Evolutionary conservation across 768 basidiomycete species (phyloP).

Genomic region (Lactifluus piperatus): DNA sequence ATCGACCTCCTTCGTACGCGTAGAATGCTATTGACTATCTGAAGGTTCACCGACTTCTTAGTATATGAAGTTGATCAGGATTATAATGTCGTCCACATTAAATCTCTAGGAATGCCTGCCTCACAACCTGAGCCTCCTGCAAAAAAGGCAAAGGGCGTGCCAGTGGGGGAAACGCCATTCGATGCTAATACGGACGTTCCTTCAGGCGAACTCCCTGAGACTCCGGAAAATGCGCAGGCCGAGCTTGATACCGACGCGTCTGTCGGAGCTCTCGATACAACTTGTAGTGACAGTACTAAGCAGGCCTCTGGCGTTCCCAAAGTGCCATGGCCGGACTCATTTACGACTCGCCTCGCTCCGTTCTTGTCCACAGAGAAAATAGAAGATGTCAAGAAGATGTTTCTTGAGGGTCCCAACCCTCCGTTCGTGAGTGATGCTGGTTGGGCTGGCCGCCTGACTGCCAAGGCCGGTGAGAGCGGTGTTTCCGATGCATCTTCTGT

Average conservation of each 20-base stretch:
- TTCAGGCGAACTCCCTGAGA: constrained; percentile 16
- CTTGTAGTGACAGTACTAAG: constrained; percentile 14
- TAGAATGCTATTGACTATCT: constrained; percentile 9
- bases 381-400: constrained; percentile 58
- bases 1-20: background rate
- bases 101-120: constrained; percentile 72
- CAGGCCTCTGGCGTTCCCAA: constrained; percentile 20
- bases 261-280: background rate
- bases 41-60: constrained; percentile 93
- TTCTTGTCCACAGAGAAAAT: constrained; percentile 60
- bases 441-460: constrained; percentile 49
- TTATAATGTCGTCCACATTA: constrained; percentile 71
- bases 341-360: constrained; percentile 44
- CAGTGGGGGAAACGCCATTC: constrained; percentile 24
- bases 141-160: constrained; percentile 32
- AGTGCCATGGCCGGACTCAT: constrained; percentile 60
- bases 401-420: constrained; percentile 72
- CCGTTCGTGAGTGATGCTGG: constrained; percentile 67
- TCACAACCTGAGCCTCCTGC: constrained; percentile 39
- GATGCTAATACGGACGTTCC: constrained; percentile 15
- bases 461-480: constrained; percentile 26
- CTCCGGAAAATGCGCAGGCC: constrained; percentile 9
- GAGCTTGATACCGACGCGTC: background rate
- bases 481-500: constrained; percentile 10
- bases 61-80: constrained; percentile 87